Base-by-base conservation (phyloP, 768 basidiomycete genomes). In the Cyathus striatus region DNA sequence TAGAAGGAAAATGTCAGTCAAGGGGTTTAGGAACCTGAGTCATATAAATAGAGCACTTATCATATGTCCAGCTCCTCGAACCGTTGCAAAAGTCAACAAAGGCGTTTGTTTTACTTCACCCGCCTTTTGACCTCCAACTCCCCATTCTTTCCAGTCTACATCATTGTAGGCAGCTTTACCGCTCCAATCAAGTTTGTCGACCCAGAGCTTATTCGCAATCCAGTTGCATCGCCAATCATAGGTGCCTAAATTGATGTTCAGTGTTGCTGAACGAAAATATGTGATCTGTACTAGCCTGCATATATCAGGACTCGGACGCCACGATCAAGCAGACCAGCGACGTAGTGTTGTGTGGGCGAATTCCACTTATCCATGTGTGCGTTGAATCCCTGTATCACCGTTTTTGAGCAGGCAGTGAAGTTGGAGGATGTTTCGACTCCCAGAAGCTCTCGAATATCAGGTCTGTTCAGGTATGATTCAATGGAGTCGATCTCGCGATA, bases 151-250 rank as follows among this genome's bases (percentile, higher is more conserved):
- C 68, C 79, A 73, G 20, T 68, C 61, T 13, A 68, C 66, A 13
- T 49, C 54, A 2, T 57, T 59, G 59, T 82, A 90, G 5, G 53
- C 72, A 30, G 67, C 66, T 37, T 69, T 61, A 2, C 84, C 84
- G 36, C 73, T 76, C 90, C 90, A 90, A 41, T 83, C 75, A 40
- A 92, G 66, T 46, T 73, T 66, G 39, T 86, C 75, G 5, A 83
- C 76, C 89, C 89, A 90, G 32, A 78, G 67, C 53, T 78, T 78
- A 61, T 90, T 91, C 13, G 83, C 81, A 22, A 86, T 63, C 78
- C 79, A 86, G 56, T 88, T 86, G 56, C 86, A 89, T 47, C 83
- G 83, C 83, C 83, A 87, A 53, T 86, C 83, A 49, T 81, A 83
- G 34, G 78, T 83, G 16, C 40, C 40, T 41, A n/a, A n/a, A n/a